These are phyloP conservation scores for Pichia phayaonensis DNA, from an alignment of 805 yeast species.

Conservation along the genomic window DNA sequence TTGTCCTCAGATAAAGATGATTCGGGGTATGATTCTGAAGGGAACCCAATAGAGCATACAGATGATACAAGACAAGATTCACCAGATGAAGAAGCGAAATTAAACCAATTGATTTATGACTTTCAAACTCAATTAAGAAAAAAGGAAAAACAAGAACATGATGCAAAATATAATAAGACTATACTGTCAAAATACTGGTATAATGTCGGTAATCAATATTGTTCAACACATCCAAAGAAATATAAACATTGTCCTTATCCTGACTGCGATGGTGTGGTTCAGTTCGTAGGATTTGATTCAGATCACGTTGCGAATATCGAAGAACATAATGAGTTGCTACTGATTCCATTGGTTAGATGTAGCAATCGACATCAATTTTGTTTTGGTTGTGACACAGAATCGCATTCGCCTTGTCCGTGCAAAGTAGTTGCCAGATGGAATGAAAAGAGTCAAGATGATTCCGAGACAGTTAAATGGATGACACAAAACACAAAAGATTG, in stretches of 20 bases:
- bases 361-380: constrained; percentile 65
- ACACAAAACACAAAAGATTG: constrained; percentile 77
- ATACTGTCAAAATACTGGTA: constrained; percentile 34
- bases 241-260: constrained; percentile 82
- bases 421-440: constrained; percentile 62
- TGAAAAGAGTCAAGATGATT: constrained; percentile 72
- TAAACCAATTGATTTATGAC: constrained; percentile 11
- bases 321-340: constrained; percentile 19
- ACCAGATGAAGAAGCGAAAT: constrained; percentile 1
- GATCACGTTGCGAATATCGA: constrained; percentile 20
- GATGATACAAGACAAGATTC: background rate
- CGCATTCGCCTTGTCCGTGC: constrained; percentile 86
- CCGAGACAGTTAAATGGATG: constrained; percentile 86
- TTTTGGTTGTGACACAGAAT: constrained; percentile 58
- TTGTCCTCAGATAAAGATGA: background rate
- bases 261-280: constrained; percentile 61
- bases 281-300: constrained; percentile 27
- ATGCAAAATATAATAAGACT: constrained; percentile 19
- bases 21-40: constrained; percentile 6
- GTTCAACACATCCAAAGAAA: constrained; percentile 39
- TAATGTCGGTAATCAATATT: constrained; percentile 39
- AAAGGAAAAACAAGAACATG: constrained; percentile 17
- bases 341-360: constrained; percentile 67
- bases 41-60: background rate
- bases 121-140: constrained; percentile 19